Evolutionary conservation across 139 green algal species (phyloP), one percentile per base, ranked within the genome.

Genomic region (Picochlorum costavermella): DNA sequence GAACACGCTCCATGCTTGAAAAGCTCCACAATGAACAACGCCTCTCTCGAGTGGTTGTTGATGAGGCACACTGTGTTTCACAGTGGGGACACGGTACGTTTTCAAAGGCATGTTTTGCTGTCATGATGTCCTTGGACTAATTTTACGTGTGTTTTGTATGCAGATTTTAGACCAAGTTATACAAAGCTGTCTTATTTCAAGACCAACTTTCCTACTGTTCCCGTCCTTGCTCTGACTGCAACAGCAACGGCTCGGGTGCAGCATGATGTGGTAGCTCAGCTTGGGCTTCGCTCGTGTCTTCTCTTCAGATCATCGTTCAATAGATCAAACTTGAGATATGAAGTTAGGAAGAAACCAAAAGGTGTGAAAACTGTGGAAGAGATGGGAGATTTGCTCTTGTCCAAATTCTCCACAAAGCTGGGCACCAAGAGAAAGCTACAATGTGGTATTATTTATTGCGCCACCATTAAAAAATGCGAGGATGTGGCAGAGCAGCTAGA

Each of bases 61-160:
- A 99, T 71, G 93, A 99, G 81, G 90, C 90, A 13, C 94, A 99
- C 72, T 99, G 94, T 73, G 90, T 99, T 14, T 88, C 71, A 14
- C 76, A 90, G 45, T 99, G 93, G 93, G 94, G 91, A 1, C 79
- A 91, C 56, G 71, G 83, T 77, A 63, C 53, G 69, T 50, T 50
- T 50, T 64, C 12, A 17, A 16, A 57, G 10, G 14, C 58, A 12
- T 64, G 8, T 50, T 31, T 64, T 51, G 58, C 56, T 64, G 17
- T 14, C 17, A 2, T 51, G 1, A 3, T 64, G 17, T 12, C 16
- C 23, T 50, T 17, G 20, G 5, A n/a, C 16, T 64, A 6, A 28
- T 6, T 51, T 55, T 2, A 50, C 58, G 17, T 64, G 17, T 51
- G 8, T 50, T 64, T 64, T 1, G 2, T 23, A 3, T 64, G 26